These are phyloP conservation scores for Psilocybe subaeruginosa DNA, from an alignment of 768 basidiomycete species.

Conservation along the genomic window DNA sequence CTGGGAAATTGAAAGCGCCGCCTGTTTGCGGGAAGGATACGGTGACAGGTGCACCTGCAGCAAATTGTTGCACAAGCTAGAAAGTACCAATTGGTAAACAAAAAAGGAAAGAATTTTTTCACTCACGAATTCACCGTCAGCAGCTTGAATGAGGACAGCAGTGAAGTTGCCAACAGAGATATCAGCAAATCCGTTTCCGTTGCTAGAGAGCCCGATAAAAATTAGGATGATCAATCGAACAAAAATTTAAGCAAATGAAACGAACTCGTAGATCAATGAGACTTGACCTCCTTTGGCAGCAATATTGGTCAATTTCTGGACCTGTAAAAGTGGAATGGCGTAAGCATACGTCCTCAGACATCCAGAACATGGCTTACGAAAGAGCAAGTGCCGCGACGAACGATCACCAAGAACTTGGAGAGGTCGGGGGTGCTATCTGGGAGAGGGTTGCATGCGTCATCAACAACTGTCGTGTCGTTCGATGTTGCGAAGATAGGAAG, in stretches of 20 bases:
- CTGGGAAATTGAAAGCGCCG: slow-evolving; percentile 43
- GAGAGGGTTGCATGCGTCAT: slow-evolving; percentile 63
- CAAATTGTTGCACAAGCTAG: slow-evolving; percentile 54
- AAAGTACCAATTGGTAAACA: slow-evolving; percentile 2
- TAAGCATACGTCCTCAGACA: background rate
- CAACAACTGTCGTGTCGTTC: slow-evolving; percentile 49
- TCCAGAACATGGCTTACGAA: slow-evolving; percentile 37
- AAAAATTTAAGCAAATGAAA: slow-evolving; percentile 17
- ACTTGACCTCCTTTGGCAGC: slow-evolving; percentile 54
- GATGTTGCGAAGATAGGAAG: slow-evolving; percentile 64
- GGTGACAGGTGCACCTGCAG: slow-evolving; percentile 41
- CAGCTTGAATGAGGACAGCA: slow-evolving; percentile 53
- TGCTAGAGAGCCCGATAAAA: slow-evolving; percentile 31
- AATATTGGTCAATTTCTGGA: slow-evolving; percentile 54
- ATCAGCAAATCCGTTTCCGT: slow-evolving; percentile 47
- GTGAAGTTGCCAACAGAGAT: slow-evolving; percentile 50
- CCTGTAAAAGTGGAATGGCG: slow-evolving; percentile 25
- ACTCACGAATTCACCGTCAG: slow-evolving; percentile 58
- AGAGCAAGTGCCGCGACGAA: slow-evolving; percentile 62
- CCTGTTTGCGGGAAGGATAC: slow-evolving; percentile 53
- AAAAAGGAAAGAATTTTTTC: background rate
- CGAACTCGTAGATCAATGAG: slow-evolving; percentile 57
- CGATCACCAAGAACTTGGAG: slow-evolving; percentile 51
- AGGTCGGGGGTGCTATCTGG: slow-evolving; percentile 59
- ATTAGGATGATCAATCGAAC: background rate